Evolutionary conservation across 306 rosid species (phyloP).

Genomic region (Malus sieversii): DNA sequence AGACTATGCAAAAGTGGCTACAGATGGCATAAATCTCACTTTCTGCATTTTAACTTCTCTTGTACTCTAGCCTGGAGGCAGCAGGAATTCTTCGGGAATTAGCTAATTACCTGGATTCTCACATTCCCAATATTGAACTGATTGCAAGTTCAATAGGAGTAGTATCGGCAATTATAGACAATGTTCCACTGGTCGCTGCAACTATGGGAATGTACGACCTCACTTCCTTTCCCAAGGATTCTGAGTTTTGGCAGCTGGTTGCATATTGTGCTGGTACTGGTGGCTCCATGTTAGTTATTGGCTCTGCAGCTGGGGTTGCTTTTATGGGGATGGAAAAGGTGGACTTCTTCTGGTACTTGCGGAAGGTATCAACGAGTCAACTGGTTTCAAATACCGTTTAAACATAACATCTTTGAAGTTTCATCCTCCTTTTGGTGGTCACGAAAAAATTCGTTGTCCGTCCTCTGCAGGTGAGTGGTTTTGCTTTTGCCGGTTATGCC

Average conservation of each 20-base stretch:
- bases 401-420: background rate
- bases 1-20: background rate
- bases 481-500: constrained; percentile 89
- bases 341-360: constrained; percentile 89
- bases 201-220: constrained; percentile 92
- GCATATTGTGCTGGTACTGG: constrained; percentile 96
- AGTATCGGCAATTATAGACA: constrained; percentile 81
- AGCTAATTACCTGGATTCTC: constrained; percentile 79
- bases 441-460: background rate
- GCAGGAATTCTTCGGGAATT: constrained; percentile 84
- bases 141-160: constrained; percentile 76
- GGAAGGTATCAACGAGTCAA: constrained; percentile 45
- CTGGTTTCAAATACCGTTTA: background rate
- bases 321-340: constrained; percentile 99
- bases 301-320: constrained; percentile 97
- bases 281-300: constrained; percentile 90
- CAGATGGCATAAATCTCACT: background rate
- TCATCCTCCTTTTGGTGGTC: background rate
- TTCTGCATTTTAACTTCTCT: background rate
- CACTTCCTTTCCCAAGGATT: constrained; percentile 72
- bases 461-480: constrained; percentile 75
- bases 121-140: constrained; percentile 54
- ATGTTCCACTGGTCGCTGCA: constrained; percentile 91
- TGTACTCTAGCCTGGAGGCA: constrained; percentile 65
- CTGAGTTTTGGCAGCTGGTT: constrained; percentile 88